phyloP scores from a whole-genome alignment of 2,329 filamentous ascomycete genomes.

The Curvularia spicifera region DNA sequence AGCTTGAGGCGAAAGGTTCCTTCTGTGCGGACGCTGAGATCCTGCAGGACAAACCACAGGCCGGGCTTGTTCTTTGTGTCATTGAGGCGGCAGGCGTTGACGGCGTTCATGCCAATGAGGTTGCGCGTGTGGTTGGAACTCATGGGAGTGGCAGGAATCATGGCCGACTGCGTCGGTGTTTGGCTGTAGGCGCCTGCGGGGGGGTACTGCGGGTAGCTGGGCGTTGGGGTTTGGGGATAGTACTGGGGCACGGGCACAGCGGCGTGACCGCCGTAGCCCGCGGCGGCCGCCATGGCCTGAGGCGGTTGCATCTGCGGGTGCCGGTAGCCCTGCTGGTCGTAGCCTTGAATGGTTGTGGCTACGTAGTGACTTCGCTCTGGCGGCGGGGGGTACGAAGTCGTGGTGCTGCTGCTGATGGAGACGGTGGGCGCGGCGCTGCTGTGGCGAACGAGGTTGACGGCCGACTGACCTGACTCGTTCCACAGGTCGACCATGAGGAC shows the following conservation, averaged over 20 bases:
- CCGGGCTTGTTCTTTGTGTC: conserved; percentile 82
- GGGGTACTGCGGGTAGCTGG: conserved; percentile 11
- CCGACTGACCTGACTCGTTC: conserved; percentile 64
- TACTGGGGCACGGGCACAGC: conserved; percentile 10
- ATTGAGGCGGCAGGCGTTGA: conserved; percentile 83
- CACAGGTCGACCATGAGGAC: conserved; percentile 74
- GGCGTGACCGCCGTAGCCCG: conserved; percentile 12
- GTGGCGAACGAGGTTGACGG: conserved; percentile 73
- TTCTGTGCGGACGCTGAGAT: conserved; percentile 92
- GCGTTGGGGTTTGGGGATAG: conserved; percentile 3
- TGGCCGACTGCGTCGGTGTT: conserved; percentile 11
- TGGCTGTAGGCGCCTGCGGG: conserved; percentile 6
- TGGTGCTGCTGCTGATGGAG: conserved; percentile 81
- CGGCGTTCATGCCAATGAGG: conserved; percentile 87
- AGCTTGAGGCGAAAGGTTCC: conserved; percentile 80
- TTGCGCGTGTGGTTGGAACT: conserved; percentile 83
- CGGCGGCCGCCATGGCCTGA: conserved; percentile 18
- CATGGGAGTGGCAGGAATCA: conserved; percentile 43
- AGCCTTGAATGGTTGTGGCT: conserved; percentile 44
- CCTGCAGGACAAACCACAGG: conserved; percentile 96
- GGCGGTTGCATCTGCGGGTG: conserved; percentile 41
- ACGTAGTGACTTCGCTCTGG: conserved; percentile 45
- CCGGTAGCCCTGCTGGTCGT: conserved; percentile 25
- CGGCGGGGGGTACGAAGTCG: conserved; percentile 73
- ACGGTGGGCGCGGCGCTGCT: conserved; percentile 66